These are phyloP conservation scores for Hebeloma cylindrosporum DNA, from an alignment of 768 basidiomycete genomes.

Conservation along the genomic window DNA sequence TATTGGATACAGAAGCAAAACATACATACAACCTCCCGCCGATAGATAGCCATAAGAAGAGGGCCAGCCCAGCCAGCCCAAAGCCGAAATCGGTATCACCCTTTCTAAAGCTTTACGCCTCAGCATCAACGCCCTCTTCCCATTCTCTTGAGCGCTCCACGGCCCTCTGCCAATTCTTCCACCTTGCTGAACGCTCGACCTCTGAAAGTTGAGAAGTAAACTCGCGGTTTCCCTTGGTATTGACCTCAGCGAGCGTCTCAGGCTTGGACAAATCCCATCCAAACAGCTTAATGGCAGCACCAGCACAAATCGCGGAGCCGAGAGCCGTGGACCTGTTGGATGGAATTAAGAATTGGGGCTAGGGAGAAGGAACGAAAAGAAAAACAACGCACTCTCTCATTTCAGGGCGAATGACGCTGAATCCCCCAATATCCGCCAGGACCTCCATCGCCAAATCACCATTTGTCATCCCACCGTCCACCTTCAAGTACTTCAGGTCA, in stretches of 20 bases:
- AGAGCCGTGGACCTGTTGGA: slow-evolving; percentile 84
- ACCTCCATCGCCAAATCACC: slow-evolving; percentile 86
- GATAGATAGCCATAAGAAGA: no score
- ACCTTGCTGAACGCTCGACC: slow-evolving; percentile 59
- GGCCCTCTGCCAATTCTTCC: slow-evolving; percentile 86
- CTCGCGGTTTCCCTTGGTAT: slow-evolving; percentile 73
- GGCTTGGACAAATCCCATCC: slow-evolving; percentile 91
- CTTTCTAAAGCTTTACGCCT: not conserved
- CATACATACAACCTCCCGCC: no score
- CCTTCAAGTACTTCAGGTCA: slow-evolving; percentile 83
- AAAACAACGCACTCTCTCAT: slow-evolving; percentile 84
- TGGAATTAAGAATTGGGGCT: not conserved
- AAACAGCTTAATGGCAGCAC: slow-evolving; percentile 80
- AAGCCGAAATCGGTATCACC: no score
- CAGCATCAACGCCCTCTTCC: slow-evolving; percentile 55
- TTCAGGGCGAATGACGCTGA: slow-evolving; percentile 87
- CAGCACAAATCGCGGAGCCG: slow-evolving; percentile 92
- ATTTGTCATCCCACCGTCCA: slow-evolving; percentile 99
- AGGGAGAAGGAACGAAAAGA: not conserved
- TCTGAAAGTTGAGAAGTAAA: slow-evolving; percentile 63
- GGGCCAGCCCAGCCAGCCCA: no score
- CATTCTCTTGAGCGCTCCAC: slow-evolving; percentile 82
- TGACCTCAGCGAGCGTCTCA: slow-evolving; percentile 81
- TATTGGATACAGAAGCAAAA: no score
- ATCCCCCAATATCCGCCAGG: slow-evolving; percentile 88